Evolutionary conservation across 805 yeast species (phyloP).

Genomic region (Komagataella pastoris): DNA sequence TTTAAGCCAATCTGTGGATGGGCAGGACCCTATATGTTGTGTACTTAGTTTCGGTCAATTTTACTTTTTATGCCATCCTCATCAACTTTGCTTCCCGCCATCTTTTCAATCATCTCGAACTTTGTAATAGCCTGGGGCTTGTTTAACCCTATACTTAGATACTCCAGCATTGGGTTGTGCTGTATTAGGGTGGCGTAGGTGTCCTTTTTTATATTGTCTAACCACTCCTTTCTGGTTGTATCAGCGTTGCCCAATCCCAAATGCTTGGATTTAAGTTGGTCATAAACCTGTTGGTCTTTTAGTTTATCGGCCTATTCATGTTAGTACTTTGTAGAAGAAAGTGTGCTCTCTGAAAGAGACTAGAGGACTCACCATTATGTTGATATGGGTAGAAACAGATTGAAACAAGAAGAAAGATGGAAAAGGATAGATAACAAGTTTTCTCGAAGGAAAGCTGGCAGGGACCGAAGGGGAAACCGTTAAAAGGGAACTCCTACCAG

Average conservation of each 20-base stretch:
- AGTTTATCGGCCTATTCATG: conserved; percentile 49
- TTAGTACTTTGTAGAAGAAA: background rate
- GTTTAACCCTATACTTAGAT: conserved; percentile 38
- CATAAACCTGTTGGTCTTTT: conserved; percentile 43
- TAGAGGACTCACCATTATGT: background rate
- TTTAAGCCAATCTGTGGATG: background rate
- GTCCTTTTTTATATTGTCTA: conserved; percentile 53
- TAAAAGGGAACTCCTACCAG: background rate
- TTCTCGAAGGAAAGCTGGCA: background rate
- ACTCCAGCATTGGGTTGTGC: conserved; percentile 40
- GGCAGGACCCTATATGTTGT: background rate
- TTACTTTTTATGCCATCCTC: background rate
- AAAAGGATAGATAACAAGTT: background rate
- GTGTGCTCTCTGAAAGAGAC: background rate
- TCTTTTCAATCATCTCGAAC: conserved; percentile 22
- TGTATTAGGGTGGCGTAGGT: conserved; percentile 49
- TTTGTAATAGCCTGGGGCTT: conserved; percentile 23
- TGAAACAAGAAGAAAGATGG: background rate
- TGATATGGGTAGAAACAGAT: background rate
- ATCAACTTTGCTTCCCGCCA: conserved; percentile 17
- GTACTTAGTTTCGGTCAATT: conserved; percentile 1
- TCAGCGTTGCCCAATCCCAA: conserved; percentile 68
- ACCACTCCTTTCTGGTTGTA: conserved; percentile 59
- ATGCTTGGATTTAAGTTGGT: conserved; percentile 44
- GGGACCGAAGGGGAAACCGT: background rate